phyloP scores from a whole-genome alignment of 495 filamentous ascomycete species.

The Penicillium maclennaniae region DNA sequence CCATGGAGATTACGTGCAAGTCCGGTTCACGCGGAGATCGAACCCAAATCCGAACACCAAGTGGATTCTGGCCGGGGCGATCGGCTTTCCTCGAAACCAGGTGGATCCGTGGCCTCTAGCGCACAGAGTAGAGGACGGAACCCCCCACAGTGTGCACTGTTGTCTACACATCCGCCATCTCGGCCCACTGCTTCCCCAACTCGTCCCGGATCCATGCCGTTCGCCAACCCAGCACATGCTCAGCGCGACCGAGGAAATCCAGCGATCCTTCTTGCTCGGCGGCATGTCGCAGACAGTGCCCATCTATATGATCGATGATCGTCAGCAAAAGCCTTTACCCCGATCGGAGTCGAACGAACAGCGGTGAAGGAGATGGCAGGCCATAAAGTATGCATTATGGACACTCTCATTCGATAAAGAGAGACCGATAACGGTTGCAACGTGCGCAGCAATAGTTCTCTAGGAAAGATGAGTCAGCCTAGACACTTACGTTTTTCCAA shows the following conservation, averaged over 20 bases:
- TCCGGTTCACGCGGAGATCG: background rate
- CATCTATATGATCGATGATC: conserved; percentile 22
- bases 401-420: conserved; percentile 39
- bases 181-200: conserved; percentile 29
- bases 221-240: conserved; percentile 33
- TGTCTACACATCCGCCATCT: conserved; percentile 15
- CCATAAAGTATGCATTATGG: conserved; percentile 39
- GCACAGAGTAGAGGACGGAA: too few species aligned
- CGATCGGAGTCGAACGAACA: conserved; percentile 20
- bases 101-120: too few species aligned
- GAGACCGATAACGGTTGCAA: conserved; percentile 33
- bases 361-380: conserved; percentile 35
- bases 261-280: conserved; percentile 32
- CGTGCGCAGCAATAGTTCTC: conserved; percentile 31
- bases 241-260: conserved; percentile 26
- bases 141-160: background rate
- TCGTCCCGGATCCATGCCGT: conserved; percentile 31
- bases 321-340: background rate
- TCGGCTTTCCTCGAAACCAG: too few species aligned
- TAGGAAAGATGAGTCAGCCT: background rate
- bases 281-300: conserved; percentile 31
- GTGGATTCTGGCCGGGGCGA: too few species aligned
- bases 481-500: background rate
- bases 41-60: too few species aligned
- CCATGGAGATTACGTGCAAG: background rate